Evolutionary conservation across 192 early-diverging fungal genomes (phyloP), one percentile per base, ranked within the genome.

Genomic region (Mortierella alpina): DNA sequence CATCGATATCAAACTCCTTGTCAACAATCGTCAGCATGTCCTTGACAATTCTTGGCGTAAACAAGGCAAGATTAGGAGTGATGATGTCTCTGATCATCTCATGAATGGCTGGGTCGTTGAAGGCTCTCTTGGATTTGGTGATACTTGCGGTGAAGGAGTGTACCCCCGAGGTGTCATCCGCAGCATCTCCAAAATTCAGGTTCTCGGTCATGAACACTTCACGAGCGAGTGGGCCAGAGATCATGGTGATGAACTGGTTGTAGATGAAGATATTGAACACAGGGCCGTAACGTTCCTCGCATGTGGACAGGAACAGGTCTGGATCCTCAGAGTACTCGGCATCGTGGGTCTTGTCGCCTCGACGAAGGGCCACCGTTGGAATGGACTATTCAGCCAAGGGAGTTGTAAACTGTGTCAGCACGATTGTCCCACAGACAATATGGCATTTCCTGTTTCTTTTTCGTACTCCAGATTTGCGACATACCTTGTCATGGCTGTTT

Each of bases 181-280:
- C 18, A 1, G 82, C 59, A 22, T 73, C 70, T 4, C 22, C 18
- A 11, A 68, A 72, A n/a, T 39, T 66, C 17, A 83, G 73, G 20
- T 63, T 8, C 11, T 83, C 72, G 44, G 62, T 79, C 75, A 78
- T 74, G 40, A 84, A 84, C 13, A 84, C 63, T 42, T 84, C 83
- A 13, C 83, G 75, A 11, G 70, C 55, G 11, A 73, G 53, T 2
- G 66, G 54, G 8, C 75, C 83, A 2, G 75, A 79, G 48, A 84
- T 64, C 8, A 70, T 59, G 0, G 72, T 84, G 1, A 79, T 6
- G 15, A 55, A n/a, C 56, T 74, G 64, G 14, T 65, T 69, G n/a
- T 61, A 9, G 39, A 45, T 51, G 1, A 31, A 46, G 54, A 49
- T 7, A 11, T 74, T 84, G 68, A 83, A 83, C n/a, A 83, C 64